These are phyloP conservation scores for Dioscorea alata DNA, from an alignment of 106 monocot species.

Conservation along the genomic window DNA sequence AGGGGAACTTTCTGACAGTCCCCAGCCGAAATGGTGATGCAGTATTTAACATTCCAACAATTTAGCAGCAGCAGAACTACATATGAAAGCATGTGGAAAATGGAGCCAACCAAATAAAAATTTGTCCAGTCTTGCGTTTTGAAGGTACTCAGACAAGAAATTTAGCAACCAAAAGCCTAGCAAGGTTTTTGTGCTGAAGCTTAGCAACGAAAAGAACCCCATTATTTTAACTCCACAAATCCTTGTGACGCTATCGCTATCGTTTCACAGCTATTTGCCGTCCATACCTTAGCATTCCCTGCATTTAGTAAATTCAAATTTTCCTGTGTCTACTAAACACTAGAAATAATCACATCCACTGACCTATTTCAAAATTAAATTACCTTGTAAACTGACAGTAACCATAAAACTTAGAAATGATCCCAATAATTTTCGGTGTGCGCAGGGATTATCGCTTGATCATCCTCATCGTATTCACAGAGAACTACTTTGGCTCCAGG, in stretches of 20 bases:
- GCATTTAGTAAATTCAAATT: too few relatives aligned
- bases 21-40: too few relatives aligned
- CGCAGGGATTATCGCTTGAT: constrained; percentile 9
- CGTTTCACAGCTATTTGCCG: constrained; percentile 18
- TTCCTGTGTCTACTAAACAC: too few relatives aligned
- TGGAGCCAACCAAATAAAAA: constrained; percentile 11
- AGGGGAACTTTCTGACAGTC: too few relatives aligned
- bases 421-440: constrained; percentile 6
- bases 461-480: constrained; percentile 16
- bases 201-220: constrained; percentile 14
- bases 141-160: constrained; percentile 23
- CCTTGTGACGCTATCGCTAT: constrained; percentile 1
- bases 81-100: background rate
- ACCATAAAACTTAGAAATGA: background rate
- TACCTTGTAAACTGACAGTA: background rate
- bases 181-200: constrained; percentile 22
- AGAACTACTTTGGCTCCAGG: constrained; percentile 4
- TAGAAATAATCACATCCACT: too few relatives aligned
- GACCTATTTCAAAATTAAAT: too few relatives aligned
- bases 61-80: too few relatives aligned
- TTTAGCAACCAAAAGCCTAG: constrained; percentile 12
- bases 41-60: too few relatives aligned
- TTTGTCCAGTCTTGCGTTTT: constrained; percentile 7
- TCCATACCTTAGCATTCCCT: constrained; percentile 14
- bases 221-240: constrained; percentile 10